phyloP scores from a whole-genome alignment of 495 filamentous ascomycete genomes.

The Penicillium roqueforti region DNA sequence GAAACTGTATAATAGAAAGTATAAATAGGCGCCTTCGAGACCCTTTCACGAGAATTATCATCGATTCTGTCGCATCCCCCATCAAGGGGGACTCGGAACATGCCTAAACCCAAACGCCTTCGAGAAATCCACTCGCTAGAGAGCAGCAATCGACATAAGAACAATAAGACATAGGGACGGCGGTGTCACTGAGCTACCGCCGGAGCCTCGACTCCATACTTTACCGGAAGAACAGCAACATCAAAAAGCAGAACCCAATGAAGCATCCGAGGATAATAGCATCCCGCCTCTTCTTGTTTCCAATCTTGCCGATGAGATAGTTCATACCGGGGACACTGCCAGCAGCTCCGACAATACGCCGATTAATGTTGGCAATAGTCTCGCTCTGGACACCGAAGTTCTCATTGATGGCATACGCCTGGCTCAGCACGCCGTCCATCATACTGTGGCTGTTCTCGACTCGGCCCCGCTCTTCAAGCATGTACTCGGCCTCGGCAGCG shows the following conservation, averaged over 20 bases:
- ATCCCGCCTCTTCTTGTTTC: slow-evolving; percentile 90
- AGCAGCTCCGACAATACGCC: slow-evolving; percentile 81
- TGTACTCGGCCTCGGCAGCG: slow-evolving; percentile 86
- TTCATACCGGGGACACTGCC: slow-evolving; percentile 92
- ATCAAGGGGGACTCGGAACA: slow-evolving; percentile 10
- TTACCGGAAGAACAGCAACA: slow-evolving; percentile 79
- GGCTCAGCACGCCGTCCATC: slow-evolving; percentile 86
- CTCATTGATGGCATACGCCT: slow-evolving; percentile 96
- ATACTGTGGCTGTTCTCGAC: slow-evolving; percentile 85
- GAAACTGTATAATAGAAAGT: slow-evolving; percentile 31
- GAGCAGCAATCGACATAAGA: slow-evolving; percentile 13
- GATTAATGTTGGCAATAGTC: slow-evolving; percentile 77
- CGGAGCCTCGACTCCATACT: slow-evolving; percentile 1
- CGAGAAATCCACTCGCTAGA: slow-evolving; percentile 20
- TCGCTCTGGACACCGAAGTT: slow-evolving; percentile 83
- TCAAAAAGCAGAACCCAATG: slow-evolving; percentile 84
- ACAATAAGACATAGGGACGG: slow-evolving; percentile 1
- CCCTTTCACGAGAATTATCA: slow-evolving; percentile 19
- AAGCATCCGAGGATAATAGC: slow-evolving; percentile 88
- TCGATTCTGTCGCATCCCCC: slow-evolving; percentile 13
- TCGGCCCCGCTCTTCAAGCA: slow-evolving; percentile 82
- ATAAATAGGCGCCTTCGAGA: slow-evolving; percentile 15
- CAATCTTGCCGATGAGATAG: slow-evolving; percentile 87
- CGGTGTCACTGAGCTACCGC: background rate
- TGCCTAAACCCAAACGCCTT: slow-evolving; percentile 25